A percentile compares a stretch with the other conserved stretches of the same genome.
phyloP scores from a whole-genome alignment of 441 rosid species.

The Macaranga tanarius region DNA sequence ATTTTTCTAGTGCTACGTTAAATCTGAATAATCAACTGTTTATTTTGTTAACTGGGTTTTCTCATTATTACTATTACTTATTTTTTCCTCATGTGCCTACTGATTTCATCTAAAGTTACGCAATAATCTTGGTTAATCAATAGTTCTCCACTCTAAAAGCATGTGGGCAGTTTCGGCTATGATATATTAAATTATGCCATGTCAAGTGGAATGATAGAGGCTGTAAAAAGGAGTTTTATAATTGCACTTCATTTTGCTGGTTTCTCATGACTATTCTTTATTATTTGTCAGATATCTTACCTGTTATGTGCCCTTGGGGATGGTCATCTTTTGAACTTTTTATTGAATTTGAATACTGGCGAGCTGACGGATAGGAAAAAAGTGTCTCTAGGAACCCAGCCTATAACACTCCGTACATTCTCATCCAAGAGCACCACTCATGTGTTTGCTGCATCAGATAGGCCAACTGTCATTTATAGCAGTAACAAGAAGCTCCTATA shows the following conservation, averaged over 20 bases:
- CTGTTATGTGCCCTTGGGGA: conserved; percentile 98
- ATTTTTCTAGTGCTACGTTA: background rate
- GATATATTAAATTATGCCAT: background rate
- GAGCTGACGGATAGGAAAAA: conserved; percentile 85
- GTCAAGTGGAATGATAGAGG: background rate
- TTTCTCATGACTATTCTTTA: conserved; percentile 8
- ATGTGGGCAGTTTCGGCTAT: background rate
- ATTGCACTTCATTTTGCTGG: background rate
- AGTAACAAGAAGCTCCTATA: conserved; percentile 94
- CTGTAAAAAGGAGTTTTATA: background rate
- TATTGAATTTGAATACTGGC: conserved; percentile 73
- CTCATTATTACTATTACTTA: background rate
- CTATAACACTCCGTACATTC: conserved; percentile 94
- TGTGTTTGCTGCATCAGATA: conserved; percentile 98
- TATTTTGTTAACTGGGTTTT: background rate
- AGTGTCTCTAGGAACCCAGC: conserved; percentile 95
- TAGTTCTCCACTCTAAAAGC: background rate
- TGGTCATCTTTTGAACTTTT: conserved; percentile 90
- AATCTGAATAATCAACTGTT: background rate
- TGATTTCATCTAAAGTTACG: background rate
- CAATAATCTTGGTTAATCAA: background rate
- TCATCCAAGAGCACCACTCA: conserved; percentile 88
- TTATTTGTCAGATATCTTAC: conserved; percentile 65
- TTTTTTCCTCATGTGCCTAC: background rate
- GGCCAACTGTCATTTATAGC: conserved; percentile 98